phyloP scores from a whole-genome alignment of 345 rosid genomes.

The Microthlaspi erraticum region DNA sequence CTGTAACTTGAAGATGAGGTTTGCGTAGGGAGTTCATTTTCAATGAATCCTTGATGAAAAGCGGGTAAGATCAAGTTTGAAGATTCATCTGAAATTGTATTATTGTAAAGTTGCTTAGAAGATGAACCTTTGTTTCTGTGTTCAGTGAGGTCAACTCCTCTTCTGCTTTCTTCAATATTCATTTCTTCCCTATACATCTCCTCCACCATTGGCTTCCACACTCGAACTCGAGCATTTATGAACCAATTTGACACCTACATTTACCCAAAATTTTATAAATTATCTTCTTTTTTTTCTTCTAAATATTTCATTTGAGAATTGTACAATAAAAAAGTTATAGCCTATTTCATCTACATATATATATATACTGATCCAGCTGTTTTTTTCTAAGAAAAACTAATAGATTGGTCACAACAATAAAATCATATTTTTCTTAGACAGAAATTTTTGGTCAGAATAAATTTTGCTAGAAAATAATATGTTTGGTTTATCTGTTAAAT shows the following conservation, averaged over 20 bases:
- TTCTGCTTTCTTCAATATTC: conserved; percentile 48
- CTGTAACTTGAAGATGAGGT: conserved; percentile 41
- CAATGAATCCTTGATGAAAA: conserved; percentile 27
- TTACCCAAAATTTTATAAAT: background rate
- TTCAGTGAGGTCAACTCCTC: conserved; percentile 29
- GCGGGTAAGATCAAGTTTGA: conserved; percentile 3
- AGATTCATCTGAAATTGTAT: conserved; percentile 29
- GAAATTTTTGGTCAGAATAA: background rate
- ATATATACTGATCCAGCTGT: background rate
- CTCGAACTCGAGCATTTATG: conserved; percentile 81
- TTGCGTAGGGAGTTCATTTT: conserved; percentile 22
- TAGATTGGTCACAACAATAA: background rate
- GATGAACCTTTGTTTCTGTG: conserved; percentile 52
- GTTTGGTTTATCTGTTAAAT: background rate
- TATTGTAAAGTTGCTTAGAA: conserved; percentile 31
- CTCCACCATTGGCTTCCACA: conserved; percentile 94
- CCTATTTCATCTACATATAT: background rate
- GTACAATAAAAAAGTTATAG: background rate
- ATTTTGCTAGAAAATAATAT: background rate
- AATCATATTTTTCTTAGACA: background rate
- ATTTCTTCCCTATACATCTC: conserved; percentile 75
- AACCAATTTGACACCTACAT: conserved; percentile 55
- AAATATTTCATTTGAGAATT: background rate
- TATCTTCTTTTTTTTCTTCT: background rate
- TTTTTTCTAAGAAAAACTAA: background rate